A percentile compares a stretch with the other conserved stretches of the same genome.
phyloP scores from a whole-genome alignment of 345 rosid genomes.

The Eucalyptus viminalis region DNA sequence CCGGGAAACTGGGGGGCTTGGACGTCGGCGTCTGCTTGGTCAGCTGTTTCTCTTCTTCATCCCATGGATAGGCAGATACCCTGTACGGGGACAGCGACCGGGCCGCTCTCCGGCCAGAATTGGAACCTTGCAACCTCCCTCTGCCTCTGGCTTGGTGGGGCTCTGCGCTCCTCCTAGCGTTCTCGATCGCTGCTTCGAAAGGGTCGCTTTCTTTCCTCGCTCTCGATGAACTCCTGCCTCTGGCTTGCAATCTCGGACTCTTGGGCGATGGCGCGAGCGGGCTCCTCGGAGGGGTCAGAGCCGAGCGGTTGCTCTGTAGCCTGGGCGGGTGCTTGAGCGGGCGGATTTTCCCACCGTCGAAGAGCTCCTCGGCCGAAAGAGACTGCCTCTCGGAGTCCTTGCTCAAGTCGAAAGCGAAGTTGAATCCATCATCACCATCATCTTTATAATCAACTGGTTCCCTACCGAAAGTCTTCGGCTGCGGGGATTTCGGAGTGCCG shows the following conservation, averaged over 20 bases:
- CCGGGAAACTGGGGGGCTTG: background rate
- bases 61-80: slow-evolving; percentile 74
- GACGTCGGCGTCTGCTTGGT: background rate
- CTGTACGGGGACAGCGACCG: slow-evolving; percentile 74
- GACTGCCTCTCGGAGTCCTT: slow-evolving; percentile 17
- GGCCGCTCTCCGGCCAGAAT: slow-evolving; percentile 34
- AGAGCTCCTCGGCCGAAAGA: slow-evolving; percentile 59
- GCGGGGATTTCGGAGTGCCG: slow-evolving; percentile 37
- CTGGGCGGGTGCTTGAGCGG: slow-evolving; percentile 63
- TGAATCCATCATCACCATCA: background rate
- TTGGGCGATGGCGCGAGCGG: slow-evolving; percentile 23
- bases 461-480: background rate
- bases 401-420: slow-evolving; percentile 45
- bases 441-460: background rate
- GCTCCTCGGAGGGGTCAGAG: background rate
- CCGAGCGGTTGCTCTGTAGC: background rate
- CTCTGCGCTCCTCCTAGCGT: slow-evolving; percentile 1
- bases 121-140: slow-evolving; percentile 16
- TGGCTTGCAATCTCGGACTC: slow-evolving; percentile 46
- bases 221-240: slow-evolving; percentile 48
- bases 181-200: slow-evolving; percentile 20
- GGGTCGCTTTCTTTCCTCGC: slow-evolving; percentile 27
- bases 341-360: slow-evolving; percentile 62
- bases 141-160: slow-evolving; percentile 29
- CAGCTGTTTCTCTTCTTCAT: slow-evolving; percentile 35